Evolutionary conservation across 306 rosid genomes (phyloP).

Genomic region (Alnus rubra): DNA sequence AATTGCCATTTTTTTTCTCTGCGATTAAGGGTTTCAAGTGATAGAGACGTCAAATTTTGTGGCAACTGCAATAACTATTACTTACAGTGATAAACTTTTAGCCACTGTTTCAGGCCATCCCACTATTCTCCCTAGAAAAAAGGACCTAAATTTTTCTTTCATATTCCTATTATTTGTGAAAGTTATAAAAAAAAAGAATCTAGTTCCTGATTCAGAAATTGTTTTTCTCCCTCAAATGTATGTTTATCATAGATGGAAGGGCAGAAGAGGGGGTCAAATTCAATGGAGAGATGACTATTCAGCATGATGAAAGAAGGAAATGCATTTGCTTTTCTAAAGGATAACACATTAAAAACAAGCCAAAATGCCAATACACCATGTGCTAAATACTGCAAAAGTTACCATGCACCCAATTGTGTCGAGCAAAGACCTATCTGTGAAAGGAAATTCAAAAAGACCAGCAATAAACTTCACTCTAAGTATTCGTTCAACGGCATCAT

Average conservation of each 20-base stretch:
- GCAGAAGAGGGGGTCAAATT: background rate
- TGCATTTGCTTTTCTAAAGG: background rate
- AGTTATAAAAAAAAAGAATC: background rate
- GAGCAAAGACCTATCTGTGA: conserved; percentile 64
- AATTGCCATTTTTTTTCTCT: too few species aligned
- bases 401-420: conserved; percentile 89
- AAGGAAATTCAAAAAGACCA: conserved; percentile 75
- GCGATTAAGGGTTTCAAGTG: background rate
- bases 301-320: conserved; percentile 7
- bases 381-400: conserved; percentile 18
- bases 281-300: background rate
- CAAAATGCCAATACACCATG: conserved; percentile 8
- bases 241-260: background rate
- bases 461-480: conserved; percentile 84
- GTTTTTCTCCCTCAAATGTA: background rate
- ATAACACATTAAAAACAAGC: conserved; percentile 9
- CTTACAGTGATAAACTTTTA: background rate
- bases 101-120: background rate
- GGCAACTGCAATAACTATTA: background rate
- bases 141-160: background rate
- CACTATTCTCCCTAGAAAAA: background rate
- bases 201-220: background rate
- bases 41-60: background rate
- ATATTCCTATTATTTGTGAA: background rate
- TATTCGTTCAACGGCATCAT: conserved; percentile 82